A percentile compares a stretch with the other conserved stretches of the same genome.
Conservation (phyloP, 441 rosid genomes). For the Gossypium aridum region DNA sequence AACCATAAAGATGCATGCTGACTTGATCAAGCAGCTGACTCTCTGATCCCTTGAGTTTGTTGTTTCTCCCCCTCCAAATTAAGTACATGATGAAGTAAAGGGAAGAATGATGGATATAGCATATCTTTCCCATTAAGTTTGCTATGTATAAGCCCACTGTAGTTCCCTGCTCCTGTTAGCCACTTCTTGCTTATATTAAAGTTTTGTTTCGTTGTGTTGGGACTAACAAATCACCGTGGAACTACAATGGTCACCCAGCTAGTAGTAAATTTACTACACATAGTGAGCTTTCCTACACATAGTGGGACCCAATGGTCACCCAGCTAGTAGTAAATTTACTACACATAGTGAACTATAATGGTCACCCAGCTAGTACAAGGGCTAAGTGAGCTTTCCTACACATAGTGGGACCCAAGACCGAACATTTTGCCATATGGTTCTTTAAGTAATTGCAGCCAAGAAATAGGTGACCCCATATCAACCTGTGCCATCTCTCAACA, state of each 20-base stretch:
- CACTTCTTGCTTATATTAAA: not conserved
- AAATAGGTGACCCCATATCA: not conserved
- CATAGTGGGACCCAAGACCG: not conserved
- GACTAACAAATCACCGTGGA: not conserved
- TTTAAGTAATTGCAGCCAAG: not conserved
- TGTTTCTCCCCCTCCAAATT: not conserved
- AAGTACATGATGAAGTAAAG: not conserved
- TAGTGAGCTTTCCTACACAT: no score
- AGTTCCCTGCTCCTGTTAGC: not conserved
- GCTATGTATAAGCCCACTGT: not conserved
- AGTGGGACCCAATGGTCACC: no score
- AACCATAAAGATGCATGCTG: not conserved
- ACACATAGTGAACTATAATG: not conserved
- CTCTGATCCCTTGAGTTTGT: not conserved
- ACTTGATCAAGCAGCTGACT: not conserved
- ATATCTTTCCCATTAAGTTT: not conserved
- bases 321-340: not conserved
- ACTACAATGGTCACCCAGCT: not conserved
- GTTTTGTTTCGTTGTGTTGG: not conserved
- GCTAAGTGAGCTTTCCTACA: not conserved
- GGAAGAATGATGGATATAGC: not conserved
- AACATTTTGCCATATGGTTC: not conserved
- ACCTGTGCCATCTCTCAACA: not conserved
- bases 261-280: no score
- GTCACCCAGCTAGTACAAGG: not conserved